Evolutionary conservation across 257 asterid species (phyloP), one percentile per base, ranked within the genome.

Genomic region (Solanum verrucosum): DNA sequence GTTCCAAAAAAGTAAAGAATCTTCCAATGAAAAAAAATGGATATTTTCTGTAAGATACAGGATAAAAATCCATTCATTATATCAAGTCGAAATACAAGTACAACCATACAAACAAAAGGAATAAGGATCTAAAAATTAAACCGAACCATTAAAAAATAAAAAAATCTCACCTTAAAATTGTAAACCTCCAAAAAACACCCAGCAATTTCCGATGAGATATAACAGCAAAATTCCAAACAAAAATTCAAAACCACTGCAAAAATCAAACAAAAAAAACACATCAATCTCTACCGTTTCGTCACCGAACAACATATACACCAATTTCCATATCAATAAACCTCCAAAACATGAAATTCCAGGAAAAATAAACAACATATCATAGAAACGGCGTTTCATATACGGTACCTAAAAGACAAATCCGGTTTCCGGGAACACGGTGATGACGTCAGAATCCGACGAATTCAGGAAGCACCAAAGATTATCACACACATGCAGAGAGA

Each of bases 391-490:
- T 29, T 11, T 77, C 70, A 52, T 37, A 21, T 37, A 21, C 65
- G 8, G 14, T 59, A 65, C 73, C 49, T 11, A 42, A 9, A 42
- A 42, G 15, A 42, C 14, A 42, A 42, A 42, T 42, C 49, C 27
- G 85, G 65, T 67, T 27, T 70, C 20, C 63, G 38, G 14, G 20
- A 37, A 42, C 40, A 49, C 38, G 20, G 52, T 56, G 83, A 74
- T 38, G 74, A n/a, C 88, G 85, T 84, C 83, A 59, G 15, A 71
- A 79, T 77, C 83, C 83, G 84, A 68, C 85, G 85, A 84, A 6
- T 56, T 81, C 7, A 23, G 34, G 34, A 33, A 33, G 34, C 34
- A 33, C 34, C 34, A 33, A 83, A 12, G 31, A 46, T 14, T 29
- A 70, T 27, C 77, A 71, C 78, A 71, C 4, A 71, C 29, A n/a